Conservation (phyloP, 176 grass and related monocot species). For the Chrysopogon serrulatus region DNA sequence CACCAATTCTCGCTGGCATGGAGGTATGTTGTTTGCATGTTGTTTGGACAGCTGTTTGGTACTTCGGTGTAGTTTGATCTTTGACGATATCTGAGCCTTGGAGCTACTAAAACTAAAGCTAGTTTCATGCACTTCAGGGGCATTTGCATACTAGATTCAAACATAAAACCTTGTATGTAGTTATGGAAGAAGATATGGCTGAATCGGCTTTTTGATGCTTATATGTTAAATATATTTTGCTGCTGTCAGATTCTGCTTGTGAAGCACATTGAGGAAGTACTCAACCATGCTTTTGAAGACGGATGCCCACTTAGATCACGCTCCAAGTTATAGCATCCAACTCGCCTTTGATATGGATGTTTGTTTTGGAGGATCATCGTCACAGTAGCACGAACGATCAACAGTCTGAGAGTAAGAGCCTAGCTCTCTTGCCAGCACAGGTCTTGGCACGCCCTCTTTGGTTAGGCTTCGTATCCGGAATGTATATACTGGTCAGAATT, state of each 20-base stretch:
- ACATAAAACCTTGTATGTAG: neutral
- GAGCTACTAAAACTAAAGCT: neutral
- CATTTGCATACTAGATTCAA: neutral
- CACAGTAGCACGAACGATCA: neutral
- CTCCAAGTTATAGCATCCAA: conserved; percentile 61
- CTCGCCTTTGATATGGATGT: neutral
- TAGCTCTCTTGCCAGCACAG: neutral
- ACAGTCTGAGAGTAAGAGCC: neutral
- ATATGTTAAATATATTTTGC: conserved; percentile 10
- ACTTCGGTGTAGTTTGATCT: neutral
- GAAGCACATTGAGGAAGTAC: conserved; percentile 94
- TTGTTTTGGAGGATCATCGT: neutral
- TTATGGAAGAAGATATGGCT: neutral
- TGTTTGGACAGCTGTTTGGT: neutral
- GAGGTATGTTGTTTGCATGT: conserved; percentile 55
- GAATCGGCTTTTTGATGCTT: neutral
- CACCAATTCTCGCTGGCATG: conserved; percentile 70
- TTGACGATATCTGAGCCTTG: neutral
- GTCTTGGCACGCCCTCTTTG: neutral
- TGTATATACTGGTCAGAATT: conserved; percentile 22
- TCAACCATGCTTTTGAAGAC: conserved; percentile 87
- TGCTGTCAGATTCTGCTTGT: conserved; percentile 73
- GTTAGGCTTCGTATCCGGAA: conserved; percentile 6
- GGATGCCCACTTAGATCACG: conserved; percentile 54
- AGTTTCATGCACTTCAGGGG: neutral